Percentiles rank a stretch among this genome's conserved stretches.
These are phyloP conservation scores for Xylariaceae sp. DNA, from an alignment of 2,329 filamentous ascomycete species.

Conservation along the genomic window DNA sequence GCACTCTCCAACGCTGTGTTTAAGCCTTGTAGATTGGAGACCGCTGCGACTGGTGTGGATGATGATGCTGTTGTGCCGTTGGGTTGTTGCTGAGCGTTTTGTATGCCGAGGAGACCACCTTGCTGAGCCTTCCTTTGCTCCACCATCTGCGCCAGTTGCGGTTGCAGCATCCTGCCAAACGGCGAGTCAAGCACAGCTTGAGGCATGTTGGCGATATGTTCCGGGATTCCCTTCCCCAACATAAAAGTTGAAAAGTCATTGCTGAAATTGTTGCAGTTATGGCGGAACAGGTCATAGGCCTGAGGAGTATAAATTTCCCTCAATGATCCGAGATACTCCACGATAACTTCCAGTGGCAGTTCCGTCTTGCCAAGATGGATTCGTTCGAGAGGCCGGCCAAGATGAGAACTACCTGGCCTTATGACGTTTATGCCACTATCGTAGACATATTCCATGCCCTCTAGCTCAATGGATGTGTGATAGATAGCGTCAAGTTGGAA, in stretches of 20 bases:
- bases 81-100: conserved; percentile 42
- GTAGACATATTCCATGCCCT: conserved; percentile 87
- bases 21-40: conserved; percentile 64
- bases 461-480: conserved; percentile 87
- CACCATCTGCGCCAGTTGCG: conserved; percentile 64
- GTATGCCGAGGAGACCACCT: conserved; percentile 60
- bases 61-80: conserved; percentile 27
- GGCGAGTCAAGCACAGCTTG: conserved; percentile 84
- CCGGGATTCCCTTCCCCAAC: conserved; percentile 84
- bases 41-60: conserved; percentile 59
- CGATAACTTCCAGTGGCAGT: conserved; percentile 78
- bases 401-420: conserved; percentile 80
- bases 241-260: conserved; percentile 92
- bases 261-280: conserved; percentile 98
- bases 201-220: conserved; percentile 84
- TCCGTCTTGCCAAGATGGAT: conserved; percentile 77
- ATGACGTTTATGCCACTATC: conserved; percentile 87
- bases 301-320: conserved; percentile 80
- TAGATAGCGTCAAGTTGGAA: conserved; percentile 88
- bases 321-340: conserved; percentile 87
- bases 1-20: conserved; percentile 65
- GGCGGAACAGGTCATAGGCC: conserved; percentile 86
- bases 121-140: conserved; percentile 54
- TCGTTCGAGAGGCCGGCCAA: conserved; percentile 81
- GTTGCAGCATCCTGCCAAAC: conserved; percentile 85